A percentile compares a stretch with the other conserved stretches of the same genome.
phyloP scores from a whole-genome alignment of 23 red algal genomes.

The Agarophyton chilense region DNA sequence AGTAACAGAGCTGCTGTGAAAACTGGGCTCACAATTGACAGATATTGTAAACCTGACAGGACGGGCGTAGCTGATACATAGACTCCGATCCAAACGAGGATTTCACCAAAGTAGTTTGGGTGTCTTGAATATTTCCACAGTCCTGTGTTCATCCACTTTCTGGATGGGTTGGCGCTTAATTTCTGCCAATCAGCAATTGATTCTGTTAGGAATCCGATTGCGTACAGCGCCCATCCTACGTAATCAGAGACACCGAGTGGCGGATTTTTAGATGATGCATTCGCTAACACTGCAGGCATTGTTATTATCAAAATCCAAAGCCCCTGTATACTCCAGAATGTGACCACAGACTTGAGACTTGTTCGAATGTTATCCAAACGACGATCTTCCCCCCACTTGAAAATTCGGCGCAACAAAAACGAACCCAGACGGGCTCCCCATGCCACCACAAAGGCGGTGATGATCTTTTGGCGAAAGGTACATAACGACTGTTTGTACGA shows the following conservation, averaged over 20 bases:
- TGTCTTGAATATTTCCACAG: constrained; percentile 86
- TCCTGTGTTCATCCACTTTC: constrained; percentile 63
- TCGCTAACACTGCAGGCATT: constrained; percentile 35
- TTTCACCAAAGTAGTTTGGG: constrained; percentile 94
- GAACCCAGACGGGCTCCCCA: constrained; percentile 69
- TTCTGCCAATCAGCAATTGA: constrained; percentile 80
- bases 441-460: constrained; percentile 36
- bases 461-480: constrained; percentile 18
- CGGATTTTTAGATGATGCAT: not conserved
- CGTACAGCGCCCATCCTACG: constrained; percentile 45
- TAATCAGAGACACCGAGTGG: not conserved
- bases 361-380: constrained; percentile 37
- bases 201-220: constrained; percentile 55
- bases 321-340: constrained; percentile 79
- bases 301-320: constrained; percentile 66
- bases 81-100: constrained; percentile 68
- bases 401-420: constrained; percentile 72
- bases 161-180: not conserved
- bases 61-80: constrained; percentile 19
- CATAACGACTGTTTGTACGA: not conserved
- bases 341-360: not conserved
- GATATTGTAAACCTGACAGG: not conserved
- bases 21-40: constrained; percentile 55
- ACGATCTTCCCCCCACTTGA: constrained; percentile 67
- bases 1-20: constrained; percentile 67